A percentile compares a stretch with the other conserved stretches of the same genome.
These are phyloP conservation scores for Globomyces sp. DNA, from an alignment of 371 early-diverging fungal species.

Conservation along the genomic window DNA sequence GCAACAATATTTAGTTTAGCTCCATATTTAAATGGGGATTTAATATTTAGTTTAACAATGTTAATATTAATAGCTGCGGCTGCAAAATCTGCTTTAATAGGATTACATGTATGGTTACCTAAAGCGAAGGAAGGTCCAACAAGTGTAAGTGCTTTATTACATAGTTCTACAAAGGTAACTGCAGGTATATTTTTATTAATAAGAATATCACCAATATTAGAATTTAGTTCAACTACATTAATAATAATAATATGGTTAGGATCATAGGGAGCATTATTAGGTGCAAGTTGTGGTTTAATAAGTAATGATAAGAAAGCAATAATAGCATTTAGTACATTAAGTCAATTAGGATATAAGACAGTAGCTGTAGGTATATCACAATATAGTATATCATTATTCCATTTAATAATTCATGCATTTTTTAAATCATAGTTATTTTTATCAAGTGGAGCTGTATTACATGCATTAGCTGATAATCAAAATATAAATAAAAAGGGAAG, in stretches of 20 bases:
- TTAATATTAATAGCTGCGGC: slow-evolving; percentile 64
- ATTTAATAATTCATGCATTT: slow-evolving; percentile 61
- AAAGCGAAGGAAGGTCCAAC: slow-evolving; percentile 62
- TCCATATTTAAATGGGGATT: slow-evolving; percentile 59
- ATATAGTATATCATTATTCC: slow-evolving; percentile 62
- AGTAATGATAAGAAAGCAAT: slow-evolving; percentile 67
- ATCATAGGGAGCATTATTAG: slow-evolving; percentile 64
- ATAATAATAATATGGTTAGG: slow-evolving; percentile 59
- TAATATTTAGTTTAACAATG: slow-evolving; percentile 59
- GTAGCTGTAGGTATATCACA: slow-evolving; percentile 64
- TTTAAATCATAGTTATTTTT: slow-evolving; percentile 67
- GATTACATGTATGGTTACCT: slow-evolving; percentile 59
- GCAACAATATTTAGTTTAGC: slow-evolving; percentile 61
- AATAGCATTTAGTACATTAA: slow-evolving; percentile 64
- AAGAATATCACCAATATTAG: slow-evolving; percentile 62
- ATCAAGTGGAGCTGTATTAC: slow-evolving; percentile 44
- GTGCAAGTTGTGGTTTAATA: slow-evolving; percentile 61
- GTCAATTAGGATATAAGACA: slow-evolving; percentile 65
- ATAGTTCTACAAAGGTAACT: slow-evolving; percentile 60
- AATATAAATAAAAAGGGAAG: slow-evolving; percentile 49
- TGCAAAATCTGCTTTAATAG: slow-evolving; percentile 68
- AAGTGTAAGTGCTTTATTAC: slow-evolving; percentile 58
- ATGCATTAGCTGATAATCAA: slow-evolving; percentile 44
- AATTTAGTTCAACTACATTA: slow-evolving; percentile 63
- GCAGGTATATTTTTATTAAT: slow-evolving; percentile 69